phyloP scores from a whole-genome alignment of 2,329 filamentous ascomycete species.

The Ophiocordyceps australis region DNA sequence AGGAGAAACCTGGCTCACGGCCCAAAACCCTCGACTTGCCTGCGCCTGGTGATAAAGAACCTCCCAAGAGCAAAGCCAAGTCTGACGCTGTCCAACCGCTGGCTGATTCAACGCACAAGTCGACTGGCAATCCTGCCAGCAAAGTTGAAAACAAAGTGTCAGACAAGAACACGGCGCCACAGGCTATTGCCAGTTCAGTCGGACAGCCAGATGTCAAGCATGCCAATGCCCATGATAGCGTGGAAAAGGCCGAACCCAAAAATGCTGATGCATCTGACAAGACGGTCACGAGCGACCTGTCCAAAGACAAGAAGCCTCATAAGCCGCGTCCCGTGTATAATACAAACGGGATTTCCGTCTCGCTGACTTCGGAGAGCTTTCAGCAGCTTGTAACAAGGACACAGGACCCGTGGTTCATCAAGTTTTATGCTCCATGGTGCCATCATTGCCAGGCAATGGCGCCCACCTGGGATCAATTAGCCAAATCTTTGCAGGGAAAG shows the following conservation, averaged over 20 bases:
- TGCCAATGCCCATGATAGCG: too few species aligned
- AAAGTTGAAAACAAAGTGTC: neutral
- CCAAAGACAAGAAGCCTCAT: slow-evolving; percentile 21
- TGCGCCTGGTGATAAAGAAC: slow-evolving; percentile 42
- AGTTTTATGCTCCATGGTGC: slow-evolving; percentile 98
- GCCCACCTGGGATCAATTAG: slow-evolving; percentile 76
- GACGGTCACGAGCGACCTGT: slow-evolving; percentile 10
- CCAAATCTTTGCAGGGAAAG: slow-evolving; percentile 74
- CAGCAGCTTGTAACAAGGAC: slow-evolving; percentile 71
- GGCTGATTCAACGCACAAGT: slow-evolving; percentile 6
- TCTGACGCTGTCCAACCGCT: too few species aligned
- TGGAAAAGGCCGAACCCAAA: too few species aligned
- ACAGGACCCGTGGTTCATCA: slow-evolving; percentile 91
- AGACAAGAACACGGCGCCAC: too few species aligned
- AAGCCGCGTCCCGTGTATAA: slow-evolving; percentile 44
- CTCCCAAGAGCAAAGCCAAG: slow-evolving; percentile 9
- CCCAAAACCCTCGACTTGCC: slow-evolving; percentile 52
- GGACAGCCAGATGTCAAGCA: too few species aligned
- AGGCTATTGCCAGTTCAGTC: too few species aligned
- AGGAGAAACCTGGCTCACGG: slow-evolving; percentile 63
- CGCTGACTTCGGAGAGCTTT: slow-evolving; percentile 71
- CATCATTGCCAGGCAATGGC: slow-evolving; percentile 87
- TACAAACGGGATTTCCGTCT: slow-evolving; percentile 52
- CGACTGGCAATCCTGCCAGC: slow-evolving; percentile 9
- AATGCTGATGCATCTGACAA: neutral